Evolutionary conservation across 257 asterid genomes (phyloP), one percentile per base, ranked within the genome.

Genomic region (Rhazya stricta): DNA sequence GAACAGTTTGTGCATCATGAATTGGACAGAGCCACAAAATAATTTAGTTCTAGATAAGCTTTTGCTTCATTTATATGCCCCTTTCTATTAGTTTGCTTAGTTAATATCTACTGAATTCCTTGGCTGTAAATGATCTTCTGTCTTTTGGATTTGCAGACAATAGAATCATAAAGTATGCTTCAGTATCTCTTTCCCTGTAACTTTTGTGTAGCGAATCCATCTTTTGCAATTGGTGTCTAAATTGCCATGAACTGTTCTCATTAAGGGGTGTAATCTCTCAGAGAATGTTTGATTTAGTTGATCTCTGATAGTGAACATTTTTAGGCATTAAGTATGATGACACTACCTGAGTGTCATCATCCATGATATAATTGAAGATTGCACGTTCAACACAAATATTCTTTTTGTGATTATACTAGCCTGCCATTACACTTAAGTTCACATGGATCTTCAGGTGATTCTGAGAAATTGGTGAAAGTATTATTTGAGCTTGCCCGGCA

Each of bases 401-500:
- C 0, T 18, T 19, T 1, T 36, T 1, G 29, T 65, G 48, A 34
- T 10, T 7, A 34, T 63, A 21, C n/a, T 65, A 6, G 15, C 30
- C 48, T 65, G 70, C 27, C 48, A 19, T 65, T 61, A 32, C 68
- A 3, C 25, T 39, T 6, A 36, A 36, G 7, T 65, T 65, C 19
- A 0, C 3, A 21, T 63, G 45, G 56, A 70, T 72, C 78, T 85
- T 81, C 96, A 94, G 99, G 99, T 67, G 99, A 94, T 86, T 94
- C 99, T 39, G 99, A 92, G 84, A 94, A 94, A 80, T 79, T 92
- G 87, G 96, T 94, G 73, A 94, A 88, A 82, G 99, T 94, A 63
- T 80, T 94, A 69, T 94, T 94, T 84, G 98, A 94, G 94, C 95
- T 94, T 58, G 99, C 99, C 53, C 88, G 98, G 85, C 96, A 92